phyloP scores from a whole-genome alignment of 2,329 filamentous ascomycete genomes.

The Exophiala spinifera region DNA sequence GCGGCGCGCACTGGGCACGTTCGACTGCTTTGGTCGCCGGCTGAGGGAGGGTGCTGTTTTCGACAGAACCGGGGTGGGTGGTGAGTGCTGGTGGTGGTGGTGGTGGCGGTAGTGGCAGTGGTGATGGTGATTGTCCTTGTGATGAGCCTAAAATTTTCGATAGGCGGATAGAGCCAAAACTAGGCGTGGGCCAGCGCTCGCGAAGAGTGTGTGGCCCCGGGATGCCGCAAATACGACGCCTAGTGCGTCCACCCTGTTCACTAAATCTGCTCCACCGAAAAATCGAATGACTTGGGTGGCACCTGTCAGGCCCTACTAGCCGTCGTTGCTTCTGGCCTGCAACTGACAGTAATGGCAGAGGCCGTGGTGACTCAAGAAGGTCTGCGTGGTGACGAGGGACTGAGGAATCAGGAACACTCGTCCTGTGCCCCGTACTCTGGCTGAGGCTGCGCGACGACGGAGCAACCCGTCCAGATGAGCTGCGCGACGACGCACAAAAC shows the following conservation, averaged over 20 bases:
- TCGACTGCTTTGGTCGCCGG: neutral
- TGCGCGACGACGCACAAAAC: too few species aligned
- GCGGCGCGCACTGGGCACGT: conserved; percentile 10
- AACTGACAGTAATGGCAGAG: too few species aligned
- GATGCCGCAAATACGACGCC: conserved; percentile 6
- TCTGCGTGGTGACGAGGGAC: too few species aligned
- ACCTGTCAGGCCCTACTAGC: neutral
- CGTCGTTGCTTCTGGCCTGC: neutral
- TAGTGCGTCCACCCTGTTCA: neutral
- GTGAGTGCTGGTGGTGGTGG: neutral
- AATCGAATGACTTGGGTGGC: neutral
- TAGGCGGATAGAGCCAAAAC: neutral
- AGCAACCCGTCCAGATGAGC: too few species aligned
- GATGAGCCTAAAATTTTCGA: conserved; percentile 2
- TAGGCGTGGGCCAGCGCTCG: conserved; percentile 10
- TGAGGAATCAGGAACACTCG: too few species aligned
- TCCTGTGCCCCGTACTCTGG: too few species aligned
- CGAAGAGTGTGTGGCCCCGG: conserved; percentile 19
- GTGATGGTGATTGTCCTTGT: too few species aligned
- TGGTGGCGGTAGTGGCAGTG: too few species aligned
- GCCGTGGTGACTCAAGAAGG: too few species aligned
- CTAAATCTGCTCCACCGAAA: neutral
- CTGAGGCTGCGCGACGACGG: too few species aligned
- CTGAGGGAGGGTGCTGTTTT: too few species aligned
- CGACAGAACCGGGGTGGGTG: too few species aligned